Evolutionary conservation across 805 yeast genomes (phyloP).

Genomic region (Barnettozyma vustinii): DNA sequence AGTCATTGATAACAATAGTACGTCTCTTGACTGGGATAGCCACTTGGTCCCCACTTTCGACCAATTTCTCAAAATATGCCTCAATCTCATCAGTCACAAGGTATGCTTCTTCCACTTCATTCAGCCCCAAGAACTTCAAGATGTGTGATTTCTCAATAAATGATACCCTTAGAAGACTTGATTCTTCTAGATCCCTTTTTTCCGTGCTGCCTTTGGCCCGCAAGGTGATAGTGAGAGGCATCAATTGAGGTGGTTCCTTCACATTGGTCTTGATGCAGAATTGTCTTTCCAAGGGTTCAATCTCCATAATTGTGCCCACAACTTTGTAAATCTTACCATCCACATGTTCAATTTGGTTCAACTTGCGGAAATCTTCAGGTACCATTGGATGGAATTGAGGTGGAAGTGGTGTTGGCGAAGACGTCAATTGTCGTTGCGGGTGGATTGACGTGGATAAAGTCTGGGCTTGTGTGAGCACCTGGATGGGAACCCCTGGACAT

Average conservation of each 20-base stretch:
- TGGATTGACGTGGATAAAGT: neutral
- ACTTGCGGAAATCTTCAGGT: neutral
- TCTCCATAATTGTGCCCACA: conserved; percentile 13
- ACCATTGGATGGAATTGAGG: neutral
- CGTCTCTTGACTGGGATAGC: conserved; percentile 14
- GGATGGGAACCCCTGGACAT: neutral
- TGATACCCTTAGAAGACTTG: conserved; percentile 10
- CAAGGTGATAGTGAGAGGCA: conserved; percentile 9
- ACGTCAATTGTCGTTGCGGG: neutral
- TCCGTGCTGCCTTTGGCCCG: neutral
- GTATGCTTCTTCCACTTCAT: conserved; percentile 22
- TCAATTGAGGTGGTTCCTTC: conserved; percentile 8
- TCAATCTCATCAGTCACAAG: conserved; percentile 9
- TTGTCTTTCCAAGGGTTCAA: conserved; percentile 17
- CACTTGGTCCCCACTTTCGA: conserved; percentile 3
- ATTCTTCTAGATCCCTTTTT: conserved; percentile 5
- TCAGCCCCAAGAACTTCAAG: conserved; percentile 16
- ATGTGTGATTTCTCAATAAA: conserved; percentile 12
- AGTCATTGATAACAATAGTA: conserved; percentile 8
- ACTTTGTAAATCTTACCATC: conserved; percentile 18
- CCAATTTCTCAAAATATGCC: conserved; percentile 4
- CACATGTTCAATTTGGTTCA: conserved; percentile 15
- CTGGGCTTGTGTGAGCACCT: neutral
- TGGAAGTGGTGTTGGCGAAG: neutral
- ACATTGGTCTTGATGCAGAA: conserved; percentile 11